phyloP scores from a whole-genome alignment of 805 yeast species.

The Spathaspora arborariae region DNA sequence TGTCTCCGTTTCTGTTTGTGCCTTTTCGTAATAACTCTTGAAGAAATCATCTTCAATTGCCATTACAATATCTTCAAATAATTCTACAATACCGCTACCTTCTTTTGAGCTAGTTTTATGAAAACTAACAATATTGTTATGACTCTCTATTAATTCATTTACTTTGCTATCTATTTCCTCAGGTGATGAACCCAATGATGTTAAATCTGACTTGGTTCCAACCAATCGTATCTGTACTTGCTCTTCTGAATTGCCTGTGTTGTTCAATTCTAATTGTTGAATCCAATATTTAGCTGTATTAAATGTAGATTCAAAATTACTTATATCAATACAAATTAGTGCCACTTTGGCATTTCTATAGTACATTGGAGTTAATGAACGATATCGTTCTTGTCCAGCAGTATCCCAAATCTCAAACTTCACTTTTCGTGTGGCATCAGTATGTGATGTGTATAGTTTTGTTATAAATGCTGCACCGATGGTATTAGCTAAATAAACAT shows the following conservation, averaged over 20 bases:
- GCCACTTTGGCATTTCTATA: slow-evolving; percentile 71
- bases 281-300: slow-evolving; percentile 84
- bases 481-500: slow-evolving; percentile 79
- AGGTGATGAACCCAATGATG: slow-evolving; percentile 13
- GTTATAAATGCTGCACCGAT: slow-evolving; percentile 99
- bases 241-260: slow-evolving; percentile 16
- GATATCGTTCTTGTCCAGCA: slow-evolving; percentile 80
- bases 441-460: slow-evolving; percentile 44
- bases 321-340: slow-evolving; percentile 81
- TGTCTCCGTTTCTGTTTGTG: neutral
- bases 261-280: slow-evolving; percentile 55
- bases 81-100: slow-evolving; percentile 53
- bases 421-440: slow-evolving; percentile 32
- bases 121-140: slow-evolving; percentile 15
- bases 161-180: slow-evolving; percentile 10
- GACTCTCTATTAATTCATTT: slow-evolving; percentile 13
- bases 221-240: slow-evolving; percentile 44
- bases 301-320: slow-evolving; percentile 45
- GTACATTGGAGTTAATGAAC: slow-evolving; percentile 79
- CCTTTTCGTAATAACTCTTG: slow-evolving; percentile 14
- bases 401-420: slow-evolving; percentile 84
- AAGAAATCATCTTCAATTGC: slow-evolving; percentile 30
- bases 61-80: slow-evolving; percentile 30
- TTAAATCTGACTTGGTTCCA: slow-evolving; percentile 80
- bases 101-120: slow-evolving; percentile 65